Percentiles rank a stretch among this genome's conserved stretches.
Evolutionary conservation across 2,329 filamentous ascomycete species (phyloP).

Genomic region (Aspergillaceae sp.): DNA sequence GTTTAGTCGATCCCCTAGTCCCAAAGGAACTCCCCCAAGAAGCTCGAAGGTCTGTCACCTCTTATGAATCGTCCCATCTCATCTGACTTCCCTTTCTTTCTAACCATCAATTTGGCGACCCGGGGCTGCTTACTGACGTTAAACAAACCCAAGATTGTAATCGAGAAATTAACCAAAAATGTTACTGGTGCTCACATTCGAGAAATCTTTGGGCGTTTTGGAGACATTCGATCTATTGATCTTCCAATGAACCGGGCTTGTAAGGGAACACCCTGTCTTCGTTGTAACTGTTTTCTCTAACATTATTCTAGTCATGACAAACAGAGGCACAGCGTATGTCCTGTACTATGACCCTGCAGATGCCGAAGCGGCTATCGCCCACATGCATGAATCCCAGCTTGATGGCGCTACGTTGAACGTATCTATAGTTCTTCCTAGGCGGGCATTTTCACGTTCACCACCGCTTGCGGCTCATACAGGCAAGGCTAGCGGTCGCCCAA

Average conservation of each 20-base stretch:
- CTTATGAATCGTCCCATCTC: background rate
- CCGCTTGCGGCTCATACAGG: constrained; percentile 56
- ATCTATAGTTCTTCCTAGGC: constrained; percentile 75
- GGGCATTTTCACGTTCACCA: constrained; percentile 72
- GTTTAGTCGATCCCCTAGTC: constrained; percentile 21
- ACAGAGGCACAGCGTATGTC: constrained; percentile 89
- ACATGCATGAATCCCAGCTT: constrained; percentile 96
- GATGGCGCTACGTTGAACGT: constrained; percentile 78
- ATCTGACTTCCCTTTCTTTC: background rate
- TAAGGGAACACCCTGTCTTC: constrained; percentile 37
- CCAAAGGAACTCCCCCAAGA: constrained; percentile 13
- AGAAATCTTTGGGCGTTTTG: constrained; percentile 88
- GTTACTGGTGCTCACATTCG: constrained; percentile 78
- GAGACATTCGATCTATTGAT: constrained; percentile 75
- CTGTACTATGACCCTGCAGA: constrained; percentile 68
- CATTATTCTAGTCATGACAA: constrained; percentile 60
- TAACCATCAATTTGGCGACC: too few species aligned
- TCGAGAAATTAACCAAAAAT: constrained; percentile 93
- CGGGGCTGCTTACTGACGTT: too few species aligned
- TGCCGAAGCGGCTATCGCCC: constrained; percentile 79
- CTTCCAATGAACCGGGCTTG: constrained; percentile 82
- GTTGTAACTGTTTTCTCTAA: constrained; percentile 1
- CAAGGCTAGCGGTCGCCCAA: constrained; percentile 47
- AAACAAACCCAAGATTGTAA: constrained; percentile 60
- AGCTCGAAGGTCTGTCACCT: constrained; percentile 29